Evolutionary conservation across 2,329 filamentous ascomycete genomes (phyloP).

Genomic region (Sclerotiophoma versabilis): DNA sequence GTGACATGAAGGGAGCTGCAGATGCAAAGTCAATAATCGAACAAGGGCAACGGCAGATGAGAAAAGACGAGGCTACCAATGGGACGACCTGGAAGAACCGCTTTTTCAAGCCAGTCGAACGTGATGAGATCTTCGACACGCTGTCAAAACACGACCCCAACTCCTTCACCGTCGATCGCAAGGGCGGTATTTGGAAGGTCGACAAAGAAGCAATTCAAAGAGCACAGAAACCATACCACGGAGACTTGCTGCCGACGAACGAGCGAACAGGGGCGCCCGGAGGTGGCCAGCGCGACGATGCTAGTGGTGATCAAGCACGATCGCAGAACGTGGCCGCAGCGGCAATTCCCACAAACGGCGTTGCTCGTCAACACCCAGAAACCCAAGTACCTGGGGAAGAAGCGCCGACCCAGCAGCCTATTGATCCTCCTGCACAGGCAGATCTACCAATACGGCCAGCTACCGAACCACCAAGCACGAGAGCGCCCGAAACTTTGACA

Average conservation of each 20-base stretch:
- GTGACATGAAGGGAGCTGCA: slow-evolving; percentile 51
- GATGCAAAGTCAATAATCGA: slow-evolving; percentile 44
- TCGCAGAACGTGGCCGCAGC: slow-evolving; percentile 1
- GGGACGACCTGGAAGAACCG: slow-evolving; percentile 49
- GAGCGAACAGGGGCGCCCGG: slow-evolving; percentile 13
- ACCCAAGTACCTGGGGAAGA: slow-evolving; percentile 2
- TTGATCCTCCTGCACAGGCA: slow-evolving; percentile 5
- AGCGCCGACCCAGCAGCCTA: slow-evolving; percentile 6
- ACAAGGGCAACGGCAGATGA: slow-evolving; percentile 52
- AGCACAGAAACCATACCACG: slow-evolving; percentile 40
- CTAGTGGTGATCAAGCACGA: neutral
- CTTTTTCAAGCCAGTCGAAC: slow-evolving; percentile 49
- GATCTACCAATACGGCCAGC: slow-evolving; percentile 2
- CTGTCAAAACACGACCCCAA: slow-evolving; percentile 28
- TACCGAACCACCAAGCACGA: neutral
- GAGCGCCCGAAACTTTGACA: neutral
- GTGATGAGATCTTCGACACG: slow-evolving; percentile 37
- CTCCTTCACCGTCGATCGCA: slow-evolving; percentile 32
- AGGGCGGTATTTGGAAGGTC: slow-evolving; percentile 44
- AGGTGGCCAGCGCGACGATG: neutral
- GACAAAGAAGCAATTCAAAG: slow-evolving; percentile 32
- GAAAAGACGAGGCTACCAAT: slow-evolving; percentile 47
- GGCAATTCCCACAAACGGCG: neutral
- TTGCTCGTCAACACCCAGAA: neutral
- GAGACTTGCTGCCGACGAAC: slow-evolving; percentile 35